phyloP scores from a whole-genome alignment of 2,329 filamentous ascomycete species.

The Fonsecaea multimorphosa region DNA sequence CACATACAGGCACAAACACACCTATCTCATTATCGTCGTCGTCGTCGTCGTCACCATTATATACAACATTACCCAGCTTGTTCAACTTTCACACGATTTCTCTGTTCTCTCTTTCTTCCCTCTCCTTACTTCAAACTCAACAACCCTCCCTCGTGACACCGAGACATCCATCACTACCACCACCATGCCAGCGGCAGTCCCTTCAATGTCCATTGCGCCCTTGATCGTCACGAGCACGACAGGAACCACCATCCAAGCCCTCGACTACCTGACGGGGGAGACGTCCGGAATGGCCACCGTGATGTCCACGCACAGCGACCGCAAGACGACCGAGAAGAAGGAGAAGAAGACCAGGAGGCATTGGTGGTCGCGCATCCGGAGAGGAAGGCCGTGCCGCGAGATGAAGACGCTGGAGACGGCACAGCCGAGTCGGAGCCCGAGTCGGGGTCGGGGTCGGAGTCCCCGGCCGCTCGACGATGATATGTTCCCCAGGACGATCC shows the following conservation, averaged over 20 bases:
- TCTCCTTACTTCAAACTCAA: no score
- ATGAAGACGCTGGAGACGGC: constrained; percentile 1
- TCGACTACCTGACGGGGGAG: background rate
- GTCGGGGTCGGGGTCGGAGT: background rate
- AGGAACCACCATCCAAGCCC: background rate
- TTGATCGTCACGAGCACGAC: constrained; percentile 3
- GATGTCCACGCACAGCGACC: background rate
- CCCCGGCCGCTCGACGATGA: background rate
- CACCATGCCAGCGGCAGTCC: constrained; percentile 6
- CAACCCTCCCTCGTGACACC: background rate
- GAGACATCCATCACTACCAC: background rate
- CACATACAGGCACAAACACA: no score
- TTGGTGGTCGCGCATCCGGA: constrained; percentile 6
- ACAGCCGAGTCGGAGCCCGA: background rate
- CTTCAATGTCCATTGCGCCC: background rate
- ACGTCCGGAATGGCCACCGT: background rate
- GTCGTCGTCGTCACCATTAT: background rate
- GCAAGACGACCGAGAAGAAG: background rate
- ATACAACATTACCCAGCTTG: background rate
- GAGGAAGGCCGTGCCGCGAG: background rate
- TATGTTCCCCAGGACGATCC: background rate
- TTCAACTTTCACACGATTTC: background rate
- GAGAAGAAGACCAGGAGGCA: background rate
- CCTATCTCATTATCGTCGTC: no score
- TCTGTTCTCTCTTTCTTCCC: background rate